phyloP scores from a whole-genome alignment of 1,139 yeast genomes.

The Blastobotrys buckinghamii region DNA sequence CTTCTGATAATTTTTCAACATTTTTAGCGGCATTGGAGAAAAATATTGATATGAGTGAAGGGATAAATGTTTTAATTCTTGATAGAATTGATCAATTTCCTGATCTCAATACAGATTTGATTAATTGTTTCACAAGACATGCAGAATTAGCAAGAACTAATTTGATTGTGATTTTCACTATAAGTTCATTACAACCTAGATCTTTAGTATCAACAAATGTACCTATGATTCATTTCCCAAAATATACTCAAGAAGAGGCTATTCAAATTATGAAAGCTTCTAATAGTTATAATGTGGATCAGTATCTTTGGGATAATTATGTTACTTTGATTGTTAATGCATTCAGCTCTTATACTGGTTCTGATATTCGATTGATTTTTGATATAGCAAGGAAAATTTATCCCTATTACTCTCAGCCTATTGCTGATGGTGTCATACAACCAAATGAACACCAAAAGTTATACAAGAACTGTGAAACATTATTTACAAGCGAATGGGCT shows the following conservation, averaged over 20 bases:
- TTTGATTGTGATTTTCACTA: slow-evolving; percentile 34
- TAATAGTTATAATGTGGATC: slow-evolving; percentile 10
- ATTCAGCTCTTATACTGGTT: slow-evolving; percentile 48
- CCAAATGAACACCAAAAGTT: slow-evolving; percentile 43
- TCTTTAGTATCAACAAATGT: slow-evolving; percentile 41
- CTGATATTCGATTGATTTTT: slow-evolving; percentile 42
- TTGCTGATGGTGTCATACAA: slow-evolving; percentile 33
- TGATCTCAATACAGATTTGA: slow-evolving; percentile 39
- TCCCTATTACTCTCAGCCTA: slow-evolving; percentile 45
- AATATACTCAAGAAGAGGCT: slow-evolving; percentile 42
- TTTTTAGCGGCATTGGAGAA: slow-evolving; percentile 16
- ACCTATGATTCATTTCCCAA: slow-evolving; percentile 47
- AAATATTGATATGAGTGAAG: neutral
- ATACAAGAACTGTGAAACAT: slow-evolving; percentile 40
- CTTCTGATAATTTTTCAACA: neutral
- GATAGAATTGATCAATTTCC: slow-evolving; percentile 53
- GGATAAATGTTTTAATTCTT: slow-evolving; percentile 49
- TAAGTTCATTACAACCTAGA: slow-evolving; percentile 42
- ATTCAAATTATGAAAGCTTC: slow-evolving; percentile 28
- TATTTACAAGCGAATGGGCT: slow-evolving; percentile 41
- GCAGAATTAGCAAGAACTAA: slow-evolving; percentile 37
- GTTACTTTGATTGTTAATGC: slow-evolving; percentile 49
- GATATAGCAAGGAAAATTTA: slow-evolving; percentile 45
- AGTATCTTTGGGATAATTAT: slow-evolving; percentile 44
- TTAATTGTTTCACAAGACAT: slow-evolving; percentile 44